These are phyloP conservation scores for Saccharomycopsis fodiens DNA, from an alignment of 805 yeast genomes.

Conservation along the genomic window DNA sequence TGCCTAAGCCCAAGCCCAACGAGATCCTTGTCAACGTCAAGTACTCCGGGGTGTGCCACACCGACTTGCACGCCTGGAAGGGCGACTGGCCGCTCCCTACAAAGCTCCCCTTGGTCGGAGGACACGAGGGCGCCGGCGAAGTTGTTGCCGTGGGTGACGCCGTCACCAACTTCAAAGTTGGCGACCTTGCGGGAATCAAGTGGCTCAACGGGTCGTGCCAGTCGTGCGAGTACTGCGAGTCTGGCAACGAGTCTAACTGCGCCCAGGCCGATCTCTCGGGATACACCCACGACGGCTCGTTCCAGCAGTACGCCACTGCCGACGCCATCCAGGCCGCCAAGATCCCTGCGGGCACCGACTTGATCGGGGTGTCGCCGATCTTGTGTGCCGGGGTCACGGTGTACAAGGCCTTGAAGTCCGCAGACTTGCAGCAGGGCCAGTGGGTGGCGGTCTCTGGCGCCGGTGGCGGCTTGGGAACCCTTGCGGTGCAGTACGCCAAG, in stretches of 20 bases:
- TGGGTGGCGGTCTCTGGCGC: conserved; percentile 78
- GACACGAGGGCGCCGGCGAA: conserved; percentile 86
- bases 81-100: conserved; percentile 62
- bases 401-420: conserved; percentile 82
- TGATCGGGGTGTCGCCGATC: conserved; percentile 72
- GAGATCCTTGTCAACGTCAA: conserved; percentile 60
- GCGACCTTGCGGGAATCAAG: conserved; percentile 78
- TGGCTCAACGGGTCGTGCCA: conserved; percentile 78
- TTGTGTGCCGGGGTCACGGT: conserved; percentile 90
- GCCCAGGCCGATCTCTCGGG: conserved; percentile 68
- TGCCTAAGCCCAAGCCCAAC: conserved; percentile 59
- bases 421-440: conserved; percentile 60
- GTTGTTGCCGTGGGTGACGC: conserved; percentile 71
- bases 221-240: conserved; percentile 68
- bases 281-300: conserved; percentile 84
- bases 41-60: conserved; percentile 71
- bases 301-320: conserved; percentile 87
- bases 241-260: conserved; percentile 65
- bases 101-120: conserved; percentile 72
- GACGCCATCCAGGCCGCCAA: conserved; percentile 82
- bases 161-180: conserved; percentile 65
- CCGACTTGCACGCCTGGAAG: conserved; percentile 69
- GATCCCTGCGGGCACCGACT: conserved; percentile 66
- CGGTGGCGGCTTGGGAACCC: conserved; percentile 72
- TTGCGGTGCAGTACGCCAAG: conserved; percentile 66